These are phyloP conservation scores for Barnettozyma sp. DNA, from an alignment of 805 yeast species.

Conservation along the genomic window DNA sequence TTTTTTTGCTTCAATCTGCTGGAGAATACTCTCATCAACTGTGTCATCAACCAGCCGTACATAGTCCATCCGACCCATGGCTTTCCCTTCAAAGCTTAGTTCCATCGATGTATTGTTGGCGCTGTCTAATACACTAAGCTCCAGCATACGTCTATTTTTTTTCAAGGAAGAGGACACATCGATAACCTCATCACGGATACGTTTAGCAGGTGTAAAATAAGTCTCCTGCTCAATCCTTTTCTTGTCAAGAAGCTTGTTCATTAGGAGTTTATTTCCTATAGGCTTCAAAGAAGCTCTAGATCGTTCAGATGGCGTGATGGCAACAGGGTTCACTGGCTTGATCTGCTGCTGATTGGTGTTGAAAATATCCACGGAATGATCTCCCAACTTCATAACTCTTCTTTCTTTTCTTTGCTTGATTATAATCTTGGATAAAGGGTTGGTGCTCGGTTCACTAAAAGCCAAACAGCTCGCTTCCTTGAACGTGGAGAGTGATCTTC, in stretches of 20 bases:
- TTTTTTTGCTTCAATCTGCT: background rate
- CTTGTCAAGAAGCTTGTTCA: slow-evolving; percentile 8
- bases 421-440: slow-evolving; percentile 6
- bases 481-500: background rate
- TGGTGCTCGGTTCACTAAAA: slow-evolving; percentile 12
- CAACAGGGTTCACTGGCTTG: slow-evolving; percentile 6
- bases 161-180: slow-evolving; percentile 21
- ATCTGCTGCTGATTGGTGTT: slow-evolving; percentile 7
- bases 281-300: background rate
- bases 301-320: background rate
- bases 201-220: slow-evolving; percentile 20
- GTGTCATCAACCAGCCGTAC: slow-evolving; percentile 32
- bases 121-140: slow-evolving; percentile 7
- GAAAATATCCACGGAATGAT: slow-evolving; percentile 14
- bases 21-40: slow-evolving; percentile 1
- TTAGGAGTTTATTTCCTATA: background rate
- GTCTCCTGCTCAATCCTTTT: slow-evolving; percentile 10
- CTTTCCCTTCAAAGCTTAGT: slow-evolving; percentile 40
- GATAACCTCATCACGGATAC: slow-evolving; percentile 24
- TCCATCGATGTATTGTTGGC: slow-evolving; percentile 28
- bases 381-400: slow-evolving; percentile 16
- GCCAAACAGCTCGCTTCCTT: slow-evolving; percentile 7
- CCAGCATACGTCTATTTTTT: slow-evolving; percentile 22
- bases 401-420: slow-evolving; percentile 9
- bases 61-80: slow-evolving; percentile 36